phyloP scores from a whole-genome alignment of 106 monocot species.

The Hemerocallis citrina region DNA sequence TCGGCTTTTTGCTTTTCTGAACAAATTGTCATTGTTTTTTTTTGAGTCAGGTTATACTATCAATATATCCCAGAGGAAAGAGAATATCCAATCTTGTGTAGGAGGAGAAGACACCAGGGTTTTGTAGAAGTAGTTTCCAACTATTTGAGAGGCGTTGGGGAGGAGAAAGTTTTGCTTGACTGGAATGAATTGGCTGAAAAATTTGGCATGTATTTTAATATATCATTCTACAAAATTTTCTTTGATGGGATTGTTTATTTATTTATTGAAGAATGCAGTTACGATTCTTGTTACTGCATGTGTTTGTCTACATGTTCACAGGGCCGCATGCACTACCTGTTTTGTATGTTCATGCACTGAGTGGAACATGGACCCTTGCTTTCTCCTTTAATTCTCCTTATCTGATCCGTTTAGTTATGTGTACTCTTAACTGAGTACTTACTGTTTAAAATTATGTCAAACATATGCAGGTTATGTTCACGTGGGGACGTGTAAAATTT shows the following conservation, averaged over 20 bases:
- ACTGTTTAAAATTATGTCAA: background rate
- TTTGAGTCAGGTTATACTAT: conserved; percentile 73
- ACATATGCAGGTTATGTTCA: conserved; percentile 87
- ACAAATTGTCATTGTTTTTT: conserved; percentile 2
- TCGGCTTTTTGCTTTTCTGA: background rate
- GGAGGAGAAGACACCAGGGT: conserved; percentile 33
- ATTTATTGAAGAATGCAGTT: background rate
- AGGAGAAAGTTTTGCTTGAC: conserved; percentile 69
- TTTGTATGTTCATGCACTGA: background rate
- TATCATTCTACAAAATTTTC: too few species aligned
- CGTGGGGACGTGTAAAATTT: conserved; percentile 80
- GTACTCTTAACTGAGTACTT: background rate
- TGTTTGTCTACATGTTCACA: background rate
- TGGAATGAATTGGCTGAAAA: conserved; percentile 91
- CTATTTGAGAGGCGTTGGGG: conserved; percentile 30
- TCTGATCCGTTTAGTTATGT: background rate
- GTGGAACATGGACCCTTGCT: background rate
- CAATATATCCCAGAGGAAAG: conserved; percentile 83
- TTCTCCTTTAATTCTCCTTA: background rate
- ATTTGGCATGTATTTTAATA: conserved; percentile 34
- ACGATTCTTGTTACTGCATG: background rate
- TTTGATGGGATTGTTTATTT: background rate
- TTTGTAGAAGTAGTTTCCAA: conserved; percentile 26
- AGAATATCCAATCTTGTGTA: conserved; percentile 87
- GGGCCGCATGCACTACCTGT: background rate